These are phyloP conservation scores for Trichoderma endophyticum DNA, from an alignment of 2,329 filamentous ascomycete species.

Conservation along the genomic window DNA sequence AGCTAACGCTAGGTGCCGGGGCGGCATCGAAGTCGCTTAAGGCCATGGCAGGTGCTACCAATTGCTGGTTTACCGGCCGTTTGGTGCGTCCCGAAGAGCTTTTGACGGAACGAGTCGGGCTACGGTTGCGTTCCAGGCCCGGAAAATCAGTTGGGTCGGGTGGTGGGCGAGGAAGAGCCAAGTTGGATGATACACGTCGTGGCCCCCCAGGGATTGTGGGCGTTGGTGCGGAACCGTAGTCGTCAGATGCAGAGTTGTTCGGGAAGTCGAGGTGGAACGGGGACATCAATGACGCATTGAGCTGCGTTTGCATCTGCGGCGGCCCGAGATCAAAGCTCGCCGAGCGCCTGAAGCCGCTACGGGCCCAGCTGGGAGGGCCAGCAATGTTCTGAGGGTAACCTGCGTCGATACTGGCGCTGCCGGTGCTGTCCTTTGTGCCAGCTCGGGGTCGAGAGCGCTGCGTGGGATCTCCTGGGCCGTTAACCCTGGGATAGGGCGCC, in stretches of 20 bases:
- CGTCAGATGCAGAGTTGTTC: slow-evolving; percentile 46
- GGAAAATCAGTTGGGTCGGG: slow-evolving; percentile 39
- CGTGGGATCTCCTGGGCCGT: slow-evolving; percentile 55
- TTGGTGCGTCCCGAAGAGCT: slow-evolving; percentile 41
- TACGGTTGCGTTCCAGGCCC: slow-evolving; percentile 52
- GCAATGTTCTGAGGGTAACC: slow-evolving; percentile 55
- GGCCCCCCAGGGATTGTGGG: slow-evolving; percentile 81
- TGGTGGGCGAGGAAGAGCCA: slow-evolving; percentile 36
- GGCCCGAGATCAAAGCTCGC: slow-evolving; percentile 69
- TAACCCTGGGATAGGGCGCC: slow-evolving; percentile 56
- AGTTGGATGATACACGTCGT: slow-evolving; percentile 45
- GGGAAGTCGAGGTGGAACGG: slow-evolving; percentile 50
- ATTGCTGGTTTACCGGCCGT: slow-evolving; percentile 28
- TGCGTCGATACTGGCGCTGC: slow-evolving; percentile 62
- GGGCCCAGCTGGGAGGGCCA: slow-evolving; percentile 56
- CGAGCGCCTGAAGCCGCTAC: slow-evolving; percentile 52
- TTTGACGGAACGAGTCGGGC: slow-evolving; percentile 53
- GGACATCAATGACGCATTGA: slow-evolving; percentile 27
- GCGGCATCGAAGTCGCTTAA: slow-evolving; percentile 48
- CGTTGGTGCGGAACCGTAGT: slow-evolving; percentile 78
- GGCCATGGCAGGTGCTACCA: slow-evolving; percentile 29
- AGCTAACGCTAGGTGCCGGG: slow-evolving; percentile 56
- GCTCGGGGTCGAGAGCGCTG: slow-evolving; percentile 50
- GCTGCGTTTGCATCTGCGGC: slow-evolving; percentile 26
- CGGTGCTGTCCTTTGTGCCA: slow-evolving; percentile 72